A percentile compares a stretch with the other conserved stretches of the same genome.
These are phyloP conservation scores for Arxiozyma slooffiae DNA, from an alignment of 1,139 yeast genomes.

Conservation along the genomic window DNA sequence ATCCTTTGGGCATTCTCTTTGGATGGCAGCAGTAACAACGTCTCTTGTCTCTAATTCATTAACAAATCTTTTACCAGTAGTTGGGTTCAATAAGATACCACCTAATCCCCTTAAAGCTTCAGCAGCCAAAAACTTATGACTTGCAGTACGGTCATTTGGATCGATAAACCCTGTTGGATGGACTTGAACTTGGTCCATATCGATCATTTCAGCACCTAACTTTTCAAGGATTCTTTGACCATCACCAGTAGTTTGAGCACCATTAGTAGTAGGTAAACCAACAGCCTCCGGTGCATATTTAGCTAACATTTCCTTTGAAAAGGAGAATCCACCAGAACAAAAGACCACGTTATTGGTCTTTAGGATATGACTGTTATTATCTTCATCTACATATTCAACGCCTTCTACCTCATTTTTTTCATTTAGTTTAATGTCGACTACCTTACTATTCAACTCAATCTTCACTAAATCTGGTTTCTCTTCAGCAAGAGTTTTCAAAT, in stretches of 20 bases:
- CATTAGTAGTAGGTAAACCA: conserved; percentile 63
- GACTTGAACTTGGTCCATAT: conserved; percentile 69
- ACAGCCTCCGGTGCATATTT: conserved; percentile 55
- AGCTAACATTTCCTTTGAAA: conserved; percentile 41
- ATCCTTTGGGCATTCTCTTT: conserved; percentile 27
- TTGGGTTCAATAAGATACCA: conserved; percentile 52
- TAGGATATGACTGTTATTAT: conserved; percentile 21
- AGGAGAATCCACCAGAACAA: conserved; percentile 67
- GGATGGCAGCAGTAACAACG: conserved; percentile 46
- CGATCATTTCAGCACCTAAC: conserved; percentile 52
- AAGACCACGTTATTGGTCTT: conserved; percentile 43
- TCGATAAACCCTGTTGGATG: conserved; percentile 78
- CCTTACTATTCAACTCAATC: conserved; percentile 46
- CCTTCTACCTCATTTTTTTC: conserved; percentile 35
- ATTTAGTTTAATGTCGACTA: conserved; percentile 42
- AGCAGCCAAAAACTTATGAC: conserved; percentile 63
- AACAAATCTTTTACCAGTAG: conserved; percentile 55
- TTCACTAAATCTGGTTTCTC: conserved; percentile 43
- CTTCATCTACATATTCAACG: conserved; percentile 39
- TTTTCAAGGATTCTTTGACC: conserved; percentile 55
- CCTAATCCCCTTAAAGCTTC: conserved; percentile 75
- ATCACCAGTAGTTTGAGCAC: conserved; percentile 68
- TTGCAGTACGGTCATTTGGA: conserved; percentile 43
- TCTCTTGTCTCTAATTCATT: conserved; percentile 67
- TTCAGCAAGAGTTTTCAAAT: conserved; percentile 42